Conservation (phyloP, 371 early-diverging fungal genomes). For the Zopfochytrium polystomum region DNA sequence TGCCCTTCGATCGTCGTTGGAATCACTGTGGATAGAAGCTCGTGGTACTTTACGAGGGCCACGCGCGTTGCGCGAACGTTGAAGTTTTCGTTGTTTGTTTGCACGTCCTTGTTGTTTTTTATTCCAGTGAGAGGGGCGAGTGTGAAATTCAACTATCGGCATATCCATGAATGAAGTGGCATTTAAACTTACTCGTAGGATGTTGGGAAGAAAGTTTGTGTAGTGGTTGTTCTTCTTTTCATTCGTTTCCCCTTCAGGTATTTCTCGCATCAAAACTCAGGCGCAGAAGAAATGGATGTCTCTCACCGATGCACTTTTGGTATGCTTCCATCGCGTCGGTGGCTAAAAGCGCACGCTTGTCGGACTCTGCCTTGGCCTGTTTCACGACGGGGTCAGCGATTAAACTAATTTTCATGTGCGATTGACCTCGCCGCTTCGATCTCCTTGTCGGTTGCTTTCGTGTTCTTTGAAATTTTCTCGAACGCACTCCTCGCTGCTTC, state of each 20-base stretch:
- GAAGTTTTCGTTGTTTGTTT: conserved; percentile 37
- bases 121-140: background rate
- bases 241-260: conserved; percentile 36
- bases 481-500: conserved; percentile 30
- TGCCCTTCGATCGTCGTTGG: conserved; percentile 19
- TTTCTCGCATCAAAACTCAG: too few species aligned
- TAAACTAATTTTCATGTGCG: background rate
- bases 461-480: conserved; percentile 31
- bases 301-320: conserved; percentile 33
- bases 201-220: conserved; percentile 25
- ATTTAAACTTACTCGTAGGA: conserved; percentile 40
- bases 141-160: background rate
- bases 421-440: conserved; percentile 28
- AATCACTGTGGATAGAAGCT: conserved; percentile 21
- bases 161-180: too few species aligned
- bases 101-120: conserved; percentile 27
- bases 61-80: conserved; percentile 27
- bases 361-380: conserved; percentile 36
- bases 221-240: conserved; percentile 35
- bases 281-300: background rate
- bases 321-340: conserved; percentile 34
- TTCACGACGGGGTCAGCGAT: background rate
- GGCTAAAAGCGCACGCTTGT: conserved; percentile 36
- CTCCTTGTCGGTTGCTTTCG: conserved; percentile 39
- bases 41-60: conserved; percentile 29